phyloP scores from a whole-genome alignment of 768 basidiomycete species.

The Tephrocybe sp. region DNA sequence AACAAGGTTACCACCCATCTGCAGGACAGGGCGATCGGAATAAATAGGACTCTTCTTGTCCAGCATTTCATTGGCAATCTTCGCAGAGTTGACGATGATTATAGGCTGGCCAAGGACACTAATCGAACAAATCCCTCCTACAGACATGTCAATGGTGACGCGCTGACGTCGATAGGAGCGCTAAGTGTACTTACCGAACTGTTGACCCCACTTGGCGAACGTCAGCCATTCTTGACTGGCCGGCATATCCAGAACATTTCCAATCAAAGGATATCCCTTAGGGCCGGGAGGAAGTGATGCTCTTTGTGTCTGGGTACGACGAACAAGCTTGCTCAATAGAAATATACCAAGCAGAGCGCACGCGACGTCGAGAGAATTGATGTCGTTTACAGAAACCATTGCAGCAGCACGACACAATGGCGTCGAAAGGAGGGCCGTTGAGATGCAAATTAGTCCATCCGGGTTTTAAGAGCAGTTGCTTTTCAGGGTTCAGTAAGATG shows the following conservation, averaged over 20 bases:
- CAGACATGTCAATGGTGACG: neutral
- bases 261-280: conserved; percentile 50
- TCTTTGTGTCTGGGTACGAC: conserved; percentile 16
- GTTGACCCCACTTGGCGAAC: conserved; percentile 52
- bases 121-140: conserved; percentile 62
- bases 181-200: conserved; percentile 40
- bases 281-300: conserved; percentile 51
- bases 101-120: conserved; percentile 62
- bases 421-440: conserved; percentile 25
- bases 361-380: conserved; percentile 31
- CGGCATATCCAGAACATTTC: conserved; percentile 56
- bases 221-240: conserved; percentile 48
- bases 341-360: conserved; percentile 33
- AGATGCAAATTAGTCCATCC: conserved; percentile 16
- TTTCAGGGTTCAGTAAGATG: conserved; percentile 30
- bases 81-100: conserved; percentile 53
- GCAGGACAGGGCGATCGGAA: conserved; percentile 61
- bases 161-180: too few species aligned
- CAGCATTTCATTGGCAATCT: conserved; percentile 54
- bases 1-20: conserved; percentile 55
- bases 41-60: conserved; percentile 69
- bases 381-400: conserved; percentile 27
- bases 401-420: conserved; percentile 16
- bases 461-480: conserved; percentile 37
- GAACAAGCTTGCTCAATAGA: conserved; percentile 33